Conservation (phyloP, 2,329 filamentous ascomycete genomes). For the Penicillium polonicum region DNA sequence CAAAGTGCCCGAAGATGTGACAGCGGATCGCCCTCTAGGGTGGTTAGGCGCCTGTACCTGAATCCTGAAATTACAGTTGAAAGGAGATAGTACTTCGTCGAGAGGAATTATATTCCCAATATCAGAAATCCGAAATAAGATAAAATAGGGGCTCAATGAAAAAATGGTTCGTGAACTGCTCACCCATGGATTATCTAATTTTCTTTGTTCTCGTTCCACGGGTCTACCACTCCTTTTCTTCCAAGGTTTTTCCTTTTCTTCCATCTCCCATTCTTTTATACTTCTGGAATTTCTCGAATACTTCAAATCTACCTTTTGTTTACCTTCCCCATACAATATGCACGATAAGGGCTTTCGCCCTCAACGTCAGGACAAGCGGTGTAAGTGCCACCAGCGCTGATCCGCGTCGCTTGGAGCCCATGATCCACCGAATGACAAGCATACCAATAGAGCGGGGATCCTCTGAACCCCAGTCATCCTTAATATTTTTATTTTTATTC, state of each 20-base stretch:
- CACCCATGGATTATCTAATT: constrained; percentile 12
- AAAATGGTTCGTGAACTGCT: constrained; percentile 12
- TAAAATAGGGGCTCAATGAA: not conserved
- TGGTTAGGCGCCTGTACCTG: constrained; percentile 29
- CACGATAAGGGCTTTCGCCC: not conserved
- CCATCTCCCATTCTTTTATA: not conserved
- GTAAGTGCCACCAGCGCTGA: constrained; percentile 25
- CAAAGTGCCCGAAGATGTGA: constrained; percentile 33
- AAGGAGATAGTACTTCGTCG: not conserved
- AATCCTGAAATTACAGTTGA: constrained; percentile 10
- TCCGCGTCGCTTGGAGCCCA: constrained; percentile 25
- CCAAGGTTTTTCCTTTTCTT: not conserved
- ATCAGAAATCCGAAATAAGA: not conserved
- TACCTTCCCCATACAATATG: not conserved
- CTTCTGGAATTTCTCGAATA: not conserved
- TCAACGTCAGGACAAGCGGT: constrained; percentile 24
- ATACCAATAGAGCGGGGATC: constrained; percentile 22
- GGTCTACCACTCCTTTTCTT: not conserved
- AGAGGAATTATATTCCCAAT: not conserved
- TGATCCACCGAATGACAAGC: constrained; percentile 30
- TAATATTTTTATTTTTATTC: constrained; percentile 10
- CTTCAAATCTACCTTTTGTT: not conserved
- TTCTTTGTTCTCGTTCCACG: constrained; percentile 9
- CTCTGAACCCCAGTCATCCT: constrained; percentile 18
- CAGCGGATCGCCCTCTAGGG: constrained; percentile 32